phyloP scores from a whole-genome alignment of 192 early-diverging fungal species.

The Haplosporangium gracile region DNA sequence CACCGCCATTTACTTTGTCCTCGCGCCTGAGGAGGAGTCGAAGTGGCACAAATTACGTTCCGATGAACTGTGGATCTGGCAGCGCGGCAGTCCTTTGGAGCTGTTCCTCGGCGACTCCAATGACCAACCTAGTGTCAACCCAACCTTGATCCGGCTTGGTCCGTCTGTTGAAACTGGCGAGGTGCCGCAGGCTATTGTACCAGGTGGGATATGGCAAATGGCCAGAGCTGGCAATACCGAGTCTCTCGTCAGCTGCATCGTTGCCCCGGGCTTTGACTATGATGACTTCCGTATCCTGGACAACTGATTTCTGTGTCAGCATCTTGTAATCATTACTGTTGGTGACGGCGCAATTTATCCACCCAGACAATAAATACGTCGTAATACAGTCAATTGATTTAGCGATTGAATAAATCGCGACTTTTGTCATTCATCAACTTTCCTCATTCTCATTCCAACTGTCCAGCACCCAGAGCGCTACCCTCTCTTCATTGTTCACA shows the following conservation, averaged over 20 bases:
- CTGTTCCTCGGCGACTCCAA: not conserved
- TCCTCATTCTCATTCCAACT: too few relatives aligned
- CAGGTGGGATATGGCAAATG: slow-evolving; percentile 13
- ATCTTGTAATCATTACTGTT: too few relatives aligned
- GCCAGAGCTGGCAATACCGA: slow-evolving; percentile 3
- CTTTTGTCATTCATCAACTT: too few relatives aligned
- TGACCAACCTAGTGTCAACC: not conserved
- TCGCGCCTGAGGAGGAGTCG: not conserved
- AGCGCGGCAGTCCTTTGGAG: slow-evolving; percentile 6
- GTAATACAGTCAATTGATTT: too few relatives aligned
- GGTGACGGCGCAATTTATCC: not conserved
- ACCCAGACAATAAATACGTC: too few relatives aligned
- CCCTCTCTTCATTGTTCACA: too few relatives aligned
- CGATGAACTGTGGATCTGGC: slow-evolving; percentile 16
- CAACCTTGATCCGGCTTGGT: not conserved
- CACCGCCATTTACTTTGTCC: slow-evolving; percentile 25
- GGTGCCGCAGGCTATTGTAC: slow-evolving; percentile 11
- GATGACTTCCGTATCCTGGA: not conserved
- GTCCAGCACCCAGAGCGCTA: too few relatives aligned
- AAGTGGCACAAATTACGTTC: slow-evolving; percentile 10
- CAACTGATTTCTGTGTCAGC: not conserved
- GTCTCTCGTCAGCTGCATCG: slow-evolving; percentile 11
- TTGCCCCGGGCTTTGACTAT: slow-evolving; percentile 4
- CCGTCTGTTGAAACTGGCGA: slow-evolving; percentile 8
- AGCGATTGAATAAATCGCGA: too few relatives aligned